Percentiles rank a stretch among this genome's conserved stretches.
Conservation (phyloP, 148 eudicot genomes). For the Rhododendron henanense region DNA sequence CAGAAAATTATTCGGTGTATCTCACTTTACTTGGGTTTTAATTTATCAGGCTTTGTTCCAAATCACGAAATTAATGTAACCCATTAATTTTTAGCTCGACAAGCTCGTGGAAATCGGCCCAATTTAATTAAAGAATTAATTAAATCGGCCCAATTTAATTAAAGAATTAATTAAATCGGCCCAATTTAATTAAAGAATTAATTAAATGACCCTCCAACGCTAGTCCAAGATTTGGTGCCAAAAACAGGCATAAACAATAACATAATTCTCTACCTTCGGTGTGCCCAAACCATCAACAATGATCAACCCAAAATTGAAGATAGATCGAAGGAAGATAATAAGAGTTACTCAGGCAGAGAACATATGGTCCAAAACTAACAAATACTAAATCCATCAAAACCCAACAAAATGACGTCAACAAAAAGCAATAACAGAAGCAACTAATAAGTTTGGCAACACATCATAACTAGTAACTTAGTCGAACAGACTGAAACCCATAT, state of each 20-base stretch:
- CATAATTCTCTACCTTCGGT: background rate
- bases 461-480: conserved; percentile 13
- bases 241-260: background rate
- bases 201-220: too few relatives aligned
- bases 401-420: background rate
- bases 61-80: too few relatives aligned
- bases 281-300: background rate
- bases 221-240: too few relatives aligned
- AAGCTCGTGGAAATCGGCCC: too few relatives aligned
- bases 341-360: background rate
- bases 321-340: background rate
- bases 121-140: too few relatives aligned
- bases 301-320: background rate
- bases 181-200: too few relatives aligned
- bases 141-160: too few relatives aligned
- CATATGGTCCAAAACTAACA: background rate
- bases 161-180: too few relatives aligned
- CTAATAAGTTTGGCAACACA: background rate
- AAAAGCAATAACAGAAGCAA: background rate
- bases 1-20: too few relatives aligned
- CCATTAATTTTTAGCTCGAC: too few relatives aligned
- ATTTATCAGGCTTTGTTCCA: too few relatives aligned
- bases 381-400: background rate
- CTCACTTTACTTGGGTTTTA: too few relatives aligned
- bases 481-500: conserved; percentile 30